These are phyloP conservation scores for Graphiopsis chlorocephala DNA, from an alignment of 2,329 filamentous ascomycete species.

Conservation along the genomic window DNA sequence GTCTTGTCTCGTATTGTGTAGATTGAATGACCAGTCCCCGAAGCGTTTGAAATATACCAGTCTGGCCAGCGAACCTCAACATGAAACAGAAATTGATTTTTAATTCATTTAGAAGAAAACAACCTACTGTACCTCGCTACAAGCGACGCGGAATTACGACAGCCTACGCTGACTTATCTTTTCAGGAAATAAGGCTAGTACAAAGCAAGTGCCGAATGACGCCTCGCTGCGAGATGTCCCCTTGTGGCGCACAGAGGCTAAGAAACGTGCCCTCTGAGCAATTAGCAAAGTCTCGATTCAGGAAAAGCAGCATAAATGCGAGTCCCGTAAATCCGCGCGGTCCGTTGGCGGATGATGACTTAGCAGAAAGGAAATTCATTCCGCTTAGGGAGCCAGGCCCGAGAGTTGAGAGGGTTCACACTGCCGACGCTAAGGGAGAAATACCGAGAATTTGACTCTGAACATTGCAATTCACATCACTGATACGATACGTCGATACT, in stretches of 20 bases:
- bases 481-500: background rate
- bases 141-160: background rate
- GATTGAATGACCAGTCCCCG: background rate
- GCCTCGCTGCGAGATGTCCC: background rate
- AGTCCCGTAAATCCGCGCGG: background rate
- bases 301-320: background rate
- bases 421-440: background rate
- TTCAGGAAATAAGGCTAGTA: background rate
- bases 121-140: background rate
- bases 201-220: background rate
- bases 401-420: background rate
- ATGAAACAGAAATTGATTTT: background rate
- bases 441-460: background rate
- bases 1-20: background rate
- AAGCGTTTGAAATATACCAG: background rate
- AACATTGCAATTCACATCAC: background rate
- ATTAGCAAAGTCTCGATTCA: background rate
- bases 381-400: background rate
- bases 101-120: background rate
- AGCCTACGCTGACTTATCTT: background rate
- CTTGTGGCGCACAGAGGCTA: background rate
- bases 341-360: background rate
- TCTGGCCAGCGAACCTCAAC: background rate
- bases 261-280: background rate
- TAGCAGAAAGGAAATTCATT: background rate